These are phyloP conservation scores for Mikania micrantha DNA, from an alignment of 129 eudicot genomes.

Conservation along the genomic window DNA sequence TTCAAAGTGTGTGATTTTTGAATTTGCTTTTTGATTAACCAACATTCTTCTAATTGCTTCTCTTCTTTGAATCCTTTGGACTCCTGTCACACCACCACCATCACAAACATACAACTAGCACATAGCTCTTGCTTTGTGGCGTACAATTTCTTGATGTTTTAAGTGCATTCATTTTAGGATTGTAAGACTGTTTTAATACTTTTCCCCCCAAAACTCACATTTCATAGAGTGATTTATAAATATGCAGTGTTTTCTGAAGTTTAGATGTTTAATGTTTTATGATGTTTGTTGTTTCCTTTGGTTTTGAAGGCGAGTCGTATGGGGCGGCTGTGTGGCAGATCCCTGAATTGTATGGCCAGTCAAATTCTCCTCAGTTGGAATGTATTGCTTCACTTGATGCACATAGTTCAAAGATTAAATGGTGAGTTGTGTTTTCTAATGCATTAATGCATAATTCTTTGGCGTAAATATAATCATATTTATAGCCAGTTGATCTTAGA, in stretches of 20 bases:
- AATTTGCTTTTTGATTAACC: no score
- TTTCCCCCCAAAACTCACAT: background rate
- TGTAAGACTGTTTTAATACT: background rate
- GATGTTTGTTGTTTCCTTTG: slow-evolving; percentile 2
- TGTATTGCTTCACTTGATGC: slow-evolving; percentile 73
- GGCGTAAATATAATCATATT: background rate
- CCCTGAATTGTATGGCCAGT: slow-evolving; percentile 91
- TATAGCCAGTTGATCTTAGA: background rate
- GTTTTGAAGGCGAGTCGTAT: slow-evolving; percentile 71
- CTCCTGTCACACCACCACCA: background rate
- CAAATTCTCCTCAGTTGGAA: slow-evolving; percentile 89
- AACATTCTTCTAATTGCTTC: no score
- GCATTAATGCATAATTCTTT: background rate
- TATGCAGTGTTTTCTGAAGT: background rate
- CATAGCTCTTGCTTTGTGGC: background rate
- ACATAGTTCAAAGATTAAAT: slow-evolving; percentile 60
- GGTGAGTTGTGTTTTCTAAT: slow-evolving; percentile 44
- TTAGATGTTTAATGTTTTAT: slow-evolving; percentile 5
- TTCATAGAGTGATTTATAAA: background rate
- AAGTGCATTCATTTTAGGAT: background rate
- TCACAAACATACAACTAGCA: background rate
- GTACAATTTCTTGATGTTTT: background rate
- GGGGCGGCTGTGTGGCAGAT: slow-evolving; percentile 98
- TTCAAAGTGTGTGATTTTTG: no score
- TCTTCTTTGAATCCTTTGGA: no score